Conservation (phyloP, 179 eudicot species). For the Heliamphora pulchella region DNA sequence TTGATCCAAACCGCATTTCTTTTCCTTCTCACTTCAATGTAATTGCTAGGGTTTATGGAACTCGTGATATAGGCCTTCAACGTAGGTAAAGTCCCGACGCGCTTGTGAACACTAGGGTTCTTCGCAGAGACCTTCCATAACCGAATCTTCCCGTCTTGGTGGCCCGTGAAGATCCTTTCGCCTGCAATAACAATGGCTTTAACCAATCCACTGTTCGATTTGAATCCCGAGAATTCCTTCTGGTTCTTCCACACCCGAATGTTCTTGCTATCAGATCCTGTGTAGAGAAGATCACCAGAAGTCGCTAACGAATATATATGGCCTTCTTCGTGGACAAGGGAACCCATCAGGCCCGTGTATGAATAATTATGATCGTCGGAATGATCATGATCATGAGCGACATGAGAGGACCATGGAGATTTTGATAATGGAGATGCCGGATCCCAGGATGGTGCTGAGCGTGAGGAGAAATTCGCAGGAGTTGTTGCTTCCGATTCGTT, state of each 20-base stretch:
- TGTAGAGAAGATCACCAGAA: conserved; percentile 59
- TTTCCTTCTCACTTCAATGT: conserved; percentile 42
- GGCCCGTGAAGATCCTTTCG: conserved; percentile 66
- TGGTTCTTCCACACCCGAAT: conserved; percentile 83
- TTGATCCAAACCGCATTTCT: conserved; percentile 49
- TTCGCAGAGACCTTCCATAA: conserved; percentile 65
- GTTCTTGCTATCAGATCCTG: conserved; percentile 86
- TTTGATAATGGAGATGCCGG: conserved; percentile 19
- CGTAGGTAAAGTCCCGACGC: conserved; percentile 63
- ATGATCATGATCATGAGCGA: neutral
- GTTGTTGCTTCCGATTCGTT: conserved; percentile 7
- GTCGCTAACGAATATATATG: conserved; percentile 80
- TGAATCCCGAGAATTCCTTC: conserved; percentile 72
- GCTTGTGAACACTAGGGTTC: conserved; percentile 48
- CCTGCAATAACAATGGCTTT: conserved; percentile 63
- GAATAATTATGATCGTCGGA: conserved; percentile 1
- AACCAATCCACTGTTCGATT: conserved; percentile 72
- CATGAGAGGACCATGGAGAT: conserved; percentile 63
- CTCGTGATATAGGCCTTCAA: conserved; percentile 53
- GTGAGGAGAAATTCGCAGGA: conserved; percentile 13
- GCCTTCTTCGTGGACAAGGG: conserved; percentile 83
- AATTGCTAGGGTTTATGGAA: conserved; percentile 57
- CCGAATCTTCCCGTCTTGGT: conserved; percentile 75
- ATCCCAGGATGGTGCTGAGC: neutral
- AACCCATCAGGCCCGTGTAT: conserved; percentile 69